Conservation (phyloP, 345 rosid species). For the Eutrema japonicum region DNA sequence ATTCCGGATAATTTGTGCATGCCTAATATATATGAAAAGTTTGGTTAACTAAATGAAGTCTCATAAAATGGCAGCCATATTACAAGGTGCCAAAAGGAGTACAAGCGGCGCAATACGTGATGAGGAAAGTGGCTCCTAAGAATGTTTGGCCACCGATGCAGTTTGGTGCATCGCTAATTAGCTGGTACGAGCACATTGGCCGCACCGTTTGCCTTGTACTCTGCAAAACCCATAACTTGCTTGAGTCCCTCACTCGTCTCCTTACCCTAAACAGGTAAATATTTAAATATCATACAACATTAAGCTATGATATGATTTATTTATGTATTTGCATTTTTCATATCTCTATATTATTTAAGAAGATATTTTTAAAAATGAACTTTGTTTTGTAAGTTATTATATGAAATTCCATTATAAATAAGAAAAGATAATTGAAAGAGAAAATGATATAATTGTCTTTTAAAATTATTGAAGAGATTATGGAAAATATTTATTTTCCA, state of each 20-base stretch:
- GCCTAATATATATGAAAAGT: not conserved
- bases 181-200: slow-evolving; percentile 92
- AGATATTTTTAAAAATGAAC: no score
- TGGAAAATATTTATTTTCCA: no score
- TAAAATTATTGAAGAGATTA: no score
- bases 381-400: no score
- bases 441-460: no score
- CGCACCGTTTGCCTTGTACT: slow-evolving; percentile 77
- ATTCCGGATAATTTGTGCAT: no score
- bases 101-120: slow-evolving; percentile 68
- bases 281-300: not conserved
- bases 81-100: slow-evolving; percentile 79
- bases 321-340: not conserved
- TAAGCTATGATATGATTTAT: not conserved
- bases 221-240: slow-evolving; percentile 76
- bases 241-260: slow-evolving; percentile 77
- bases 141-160: slow-evolving; percentile 83
- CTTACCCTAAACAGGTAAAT: slow-evolving; percentile 77
- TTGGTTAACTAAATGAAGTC: slow-evolving; percentile 1
- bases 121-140: slow-evolving; percentile 79
- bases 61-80: slow-evolving; percentile 62
- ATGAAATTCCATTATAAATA: no score
- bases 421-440: no score
- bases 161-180: slow-evolving; percentile 81
- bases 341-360: not conserved